These are phyloP conservation scores for Mimosa pudica DNA, from an alignment of 306 rosid genomes.

Conservation along the genomic window DNA sequence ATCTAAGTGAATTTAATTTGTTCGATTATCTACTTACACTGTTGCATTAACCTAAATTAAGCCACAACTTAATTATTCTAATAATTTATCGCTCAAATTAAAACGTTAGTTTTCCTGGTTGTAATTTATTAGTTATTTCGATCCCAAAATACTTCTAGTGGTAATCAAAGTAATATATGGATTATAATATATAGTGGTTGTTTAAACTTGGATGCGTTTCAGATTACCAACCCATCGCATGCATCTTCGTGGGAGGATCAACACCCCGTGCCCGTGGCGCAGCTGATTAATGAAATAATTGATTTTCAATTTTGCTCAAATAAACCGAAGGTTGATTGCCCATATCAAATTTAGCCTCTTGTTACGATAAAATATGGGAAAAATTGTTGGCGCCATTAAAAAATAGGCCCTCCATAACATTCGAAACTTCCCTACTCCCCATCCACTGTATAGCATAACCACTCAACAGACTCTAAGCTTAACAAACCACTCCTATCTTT, in stretches of 20 bases:
- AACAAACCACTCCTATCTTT: not conserved
- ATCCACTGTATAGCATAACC: conserved; percentile 22
- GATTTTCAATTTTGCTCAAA: not conserved
- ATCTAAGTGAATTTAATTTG: not conserved
- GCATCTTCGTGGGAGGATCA: not conserved
- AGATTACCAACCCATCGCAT: not conserved
- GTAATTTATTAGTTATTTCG: not conserved
- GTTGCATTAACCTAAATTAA: not conserved
- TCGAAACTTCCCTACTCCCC: not conserved
- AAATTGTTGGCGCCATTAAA: not conserved
- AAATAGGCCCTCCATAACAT: not conserved
- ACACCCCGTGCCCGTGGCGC: not conserved
- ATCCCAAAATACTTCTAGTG: not conserved
- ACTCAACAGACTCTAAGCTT: conserved; percentile 19
- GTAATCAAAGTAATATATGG: not conserved
- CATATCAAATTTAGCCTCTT: conserved; percentile 14
- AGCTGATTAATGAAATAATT: not conserved
- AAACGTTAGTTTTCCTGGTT: not conserved
- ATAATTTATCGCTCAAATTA: not conserved
- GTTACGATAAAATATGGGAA: not conserved
- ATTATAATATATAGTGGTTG: not conserved
- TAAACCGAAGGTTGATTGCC: not conserved
- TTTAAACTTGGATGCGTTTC: not conserved
- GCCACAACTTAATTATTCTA: not conserved
- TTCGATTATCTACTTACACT: not conserved